Evolutionary conservation across 352 stramenopile genomes (phyloP).

Genomic region (Phytophthora rubi): DNA sequence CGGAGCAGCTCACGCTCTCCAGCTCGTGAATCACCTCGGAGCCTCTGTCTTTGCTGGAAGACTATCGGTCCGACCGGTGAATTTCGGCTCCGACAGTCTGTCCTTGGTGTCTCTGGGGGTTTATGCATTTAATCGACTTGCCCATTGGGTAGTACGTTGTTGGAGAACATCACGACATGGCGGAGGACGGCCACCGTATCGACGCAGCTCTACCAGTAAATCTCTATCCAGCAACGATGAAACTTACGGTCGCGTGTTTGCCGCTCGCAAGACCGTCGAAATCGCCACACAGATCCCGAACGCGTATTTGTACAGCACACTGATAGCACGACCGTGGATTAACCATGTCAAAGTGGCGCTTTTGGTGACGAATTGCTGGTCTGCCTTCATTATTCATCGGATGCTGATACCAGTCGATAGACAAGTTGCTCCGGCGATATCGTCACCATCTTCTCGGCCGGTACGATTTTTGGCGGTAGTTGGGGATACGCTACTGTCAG

Average conservation of each 20-base stretch:
- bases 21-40: slow-evolving; percentile 15
- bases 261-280: slow-evolving; percentile 47
- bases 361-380: slow-evolving; percentile 51
- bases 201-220: no score
- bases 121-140: neutral
- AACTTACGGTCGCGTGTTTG: slow-evolving; percentile 40
- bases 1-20: slow-evolving; percentile 14
- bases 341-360: slow-evolving; percentile 54
- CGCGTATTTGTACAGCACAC: slow-evolving; percentile 48
- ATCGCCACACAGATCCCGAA: slow-evolving; percentile 50
- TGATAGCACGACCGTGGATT: slow-evolving; percentile 55
- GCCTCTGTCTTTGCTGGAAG: slow-evolving; percentile 13
- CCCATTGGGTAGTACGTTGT: neutral
- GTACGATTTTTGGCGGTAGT: slow-evolving; percentile 23
- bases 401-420: slow-evolving; percentile 1
- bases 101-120: slow-evolving; percentile 4
- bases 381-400: slow-evolving; percentile 27
- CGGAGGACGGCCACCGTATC: neutral
- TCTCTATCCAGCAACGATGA: slow-evolving; percentile 32
- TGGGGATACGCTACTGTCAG: slow-evolving; percentile 13
- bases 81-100: neutral
- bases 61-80: slow-evolving; percentile 5
- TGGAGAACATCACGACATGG: neutral
- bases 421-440: neutral
- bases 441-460: neutral